These are phyloP conservation scores for Phytopythium montanum DNA, from an alignment of 352 stramenopile genomes.

Conservation along the genomic window DNA sequence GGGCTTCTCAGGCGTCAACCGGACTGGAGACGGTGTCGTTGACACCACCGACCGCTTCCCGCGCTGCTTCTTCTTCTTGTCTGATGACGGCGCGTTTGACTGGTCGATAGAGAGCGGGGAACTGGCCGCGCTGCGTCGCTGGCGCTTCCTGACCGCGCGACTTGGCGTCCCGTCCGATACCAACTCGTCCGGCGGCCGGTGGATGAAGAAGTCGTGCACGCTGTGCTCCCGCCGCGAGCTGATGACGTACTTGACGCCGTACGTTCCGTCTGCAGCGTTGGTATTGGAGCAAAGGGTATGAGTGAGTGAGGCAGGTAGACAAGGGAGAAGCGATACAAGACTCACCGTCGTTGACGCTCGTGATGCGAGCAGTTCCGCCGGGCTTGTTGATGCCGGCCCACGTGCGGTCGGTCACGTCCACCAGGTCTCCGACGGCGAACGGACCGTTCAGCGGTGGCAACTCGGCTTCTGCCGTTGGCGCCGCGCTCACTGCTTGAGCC, in stretches of 20 bases:
- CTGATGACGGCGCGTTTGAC: neutral
- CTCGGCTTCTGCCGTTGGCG: neutral
- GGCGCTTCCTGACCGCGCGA: conserved; percentile 20
- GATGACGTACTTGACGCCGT: conserved; percentile 64
- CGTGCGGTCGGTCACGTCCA: conserved; percentile 84
- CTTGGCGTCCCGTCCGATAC: conserved; percentile 39
- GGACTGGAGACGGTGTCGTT: conserved; percentile 8
- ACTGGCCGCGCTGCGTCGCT: conserved; percentile 11
- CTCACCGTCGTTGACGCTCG: conserved; percentile 42
- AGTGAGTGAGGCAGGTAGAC: neutral
- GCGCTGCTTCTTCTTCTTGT: conserved; percentile 31
- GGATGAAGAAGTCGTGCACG: conserved; percentile 39
- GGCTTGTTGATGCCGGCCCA: conserved; percentile 92
- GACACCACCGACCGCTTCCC: conserved; percentile 5
- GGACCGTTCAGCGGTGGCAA: conserved; percentile 16
- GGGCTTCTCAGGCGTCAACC: conserved; percentile 10
- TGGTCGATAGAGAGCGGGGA: conserved; percentile 2
- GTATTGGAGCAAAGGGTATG: neutral
- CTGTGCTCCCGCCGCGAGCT: conserved; percentile 20
- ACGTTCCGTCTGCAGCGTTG: conserved; percentile 30
- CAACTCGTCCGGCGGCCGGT: conserved; percentile 29
- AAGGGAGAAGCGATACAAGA: neutral
- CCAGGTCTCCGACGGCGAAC: conserved; percentile 67
- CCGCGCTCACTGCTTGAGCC: no score
- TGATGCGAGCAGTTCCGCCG: conserved; percentile 84